Evolutionary conservation across 1,139 yeast species (phyloP).

Genomic region (Hansenula sp.): DNA sequence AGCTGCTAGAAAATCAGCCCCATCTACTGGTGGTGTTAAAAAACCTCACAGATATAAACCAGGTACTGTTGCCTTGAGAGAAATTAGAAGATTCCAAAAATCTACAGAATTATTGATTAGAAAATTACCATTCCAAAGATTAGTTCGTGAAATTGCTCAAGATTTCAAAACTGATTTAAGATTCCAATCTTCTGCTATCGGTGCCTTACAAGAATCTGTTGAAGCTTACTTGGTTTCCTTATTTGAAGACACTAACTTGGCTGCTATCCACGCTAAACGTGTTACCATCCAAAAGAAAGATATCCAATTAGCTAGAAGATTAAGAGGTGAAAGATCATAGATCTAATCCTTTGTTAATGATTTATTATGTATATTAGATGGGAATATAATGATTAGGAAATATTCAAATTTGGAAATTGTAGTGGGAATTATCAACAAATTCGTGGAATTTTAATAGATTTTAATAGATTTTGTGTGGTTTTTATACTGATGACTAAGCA

Average conservation of each 20-base stretch:
- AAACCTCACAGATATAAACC: conserved; percentile 99
- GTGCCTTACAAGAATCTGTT: conserved; percentile 98
- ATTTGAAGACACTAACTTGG: conserved; percentile 96
- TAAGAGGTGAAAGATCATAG: conserved; percentile 93
- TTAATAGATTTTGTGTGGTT: no score
- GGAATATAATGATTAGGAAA: conserved; percentile 6
- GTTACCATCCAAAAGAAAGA: conserved; percentile 99
- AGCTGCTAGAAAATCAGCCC: conserved; percentile 99
- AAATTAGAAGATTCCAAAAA: conserved; percentile 98
- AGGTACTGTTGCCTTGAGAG: conserved; percentile 99
- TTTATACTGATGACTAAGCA: no score
- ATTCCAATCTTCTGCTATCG: conserved; percentile 98
- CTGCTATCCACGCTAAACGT: conserved; percentile 99
- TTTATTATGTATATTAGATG: conserved; percentile 15
- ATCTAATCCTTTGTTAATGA: conserved; percentile 12
- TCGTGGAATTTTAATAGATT: no score
- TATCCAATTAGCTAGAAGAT: conserved; percentile 98
- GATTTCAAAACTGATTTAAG: conserved; percentile 97
- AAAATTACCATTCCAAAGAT: conserved; percentile 98
- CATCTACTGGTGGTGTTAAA: conserved; percentile 98
- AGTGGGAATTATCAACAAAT: no score
- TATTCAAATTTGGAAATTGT: neutral
- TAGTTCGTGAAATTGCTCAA: conserved; percentile 97
- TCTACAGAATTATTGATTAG: conserved; percentile 95
- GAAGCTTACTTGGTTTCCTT: conserved; percentile 93